Evolutionary conservation across 2,329 filamentous ascomycete genomes (phyloP).

Genomic region (Pseudogymnoascus sp.): DNA sequence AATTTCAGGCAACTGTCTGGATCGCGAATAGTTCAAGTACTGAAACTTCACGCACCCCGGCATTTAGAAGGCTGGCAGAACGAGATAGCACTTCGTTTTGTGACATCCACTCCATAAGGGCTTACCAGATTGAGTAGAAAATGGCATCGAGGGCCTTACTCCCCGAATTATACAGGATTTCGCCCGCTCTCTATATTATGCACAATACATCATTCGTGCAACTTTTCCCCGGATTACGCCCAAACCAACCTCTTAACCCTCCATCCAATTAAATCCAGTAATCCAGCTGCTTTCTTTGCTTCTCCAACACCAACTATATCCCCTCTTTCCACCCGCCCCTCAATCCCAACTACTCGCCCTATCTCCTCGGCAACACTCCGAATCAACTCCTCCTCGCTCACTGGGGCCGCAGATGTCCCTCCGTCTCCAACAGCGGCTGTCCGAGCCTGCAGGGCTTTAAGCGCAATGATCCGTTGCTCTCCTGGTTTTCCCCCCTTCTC

Average conservation of each 20-base stretch:
- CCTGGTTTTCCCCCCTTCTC: slow-evolving; percentile 15
- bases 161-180: neutral
- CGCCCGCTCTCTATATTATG: neutral
- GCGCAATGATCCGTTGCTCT: slow-evolving; percentile 37
- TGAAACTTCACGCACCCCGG: neutral
- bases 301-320: slow-evolving; percentile 80
- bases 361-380: slow-evolving; percentile 64
- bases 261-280: slow-evolving; percentile 81
- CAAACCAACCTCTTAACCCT: slow-evolving; percentile 91
- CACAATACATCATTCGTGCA: neutral
- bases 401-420: slow-evolving; percentile 12
- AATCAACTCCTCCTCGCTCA: slow-evolving; percentile 42
- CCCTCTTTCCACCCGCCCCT: slow-evolving; percentile 39
- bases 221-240: slow-evolving; percentile 31
- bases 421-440: slow-evolving; percentile 30
- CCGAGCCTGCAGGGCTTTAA: slow-evolving; percentile 45
- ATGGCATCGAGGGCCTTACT: neutral
- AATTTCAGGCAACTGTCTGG: too few species aligned
- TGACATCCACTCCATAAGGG: neutral
- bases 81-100: neutral
- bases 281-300: slow-evolving; percentile 76
- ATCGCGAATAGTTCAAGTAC: neutral
- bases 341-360: slow-evolving; percentile 47
- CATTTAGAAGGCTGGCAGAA: neutral
- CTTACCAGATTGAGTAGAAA: neutral